Evolutionary conservation across 176 grass and related monocot genomes (phyloP).

Genomic region (Olyra latifolia): DNA sequence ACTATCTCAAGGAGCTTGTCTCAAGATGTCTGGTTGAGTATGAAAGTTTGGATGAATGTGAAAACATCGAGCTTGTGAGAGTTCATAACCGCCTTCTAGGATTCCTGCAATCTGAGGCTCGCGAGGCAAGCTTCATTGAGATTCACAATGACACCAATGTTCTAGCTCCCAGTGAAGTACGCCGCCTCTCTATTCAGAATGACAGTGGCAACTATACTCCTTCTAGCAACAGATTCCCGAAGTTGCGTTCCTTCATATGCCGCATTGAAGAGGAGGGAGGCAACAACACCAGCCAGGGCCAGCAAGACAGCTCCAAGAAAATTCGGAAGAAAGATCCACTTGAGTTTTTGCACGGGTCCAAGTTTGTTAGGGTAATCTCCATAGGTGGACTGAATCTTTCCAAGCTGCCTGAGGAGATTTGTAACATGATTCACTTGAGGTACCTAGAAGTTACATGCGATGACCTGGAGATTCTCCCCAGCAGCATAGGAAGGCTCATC

Average conservation of each 20-base stretch:
- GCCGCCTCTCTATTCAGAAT: neutral
- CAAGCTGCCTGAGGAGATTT: neutral
- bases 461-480: neutral
- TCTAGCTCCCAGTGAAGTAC: neutral
- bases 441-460: neutral
- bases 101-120: conserved; percentile 2
- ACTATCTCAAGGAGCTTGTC: conserved; percentile 5
- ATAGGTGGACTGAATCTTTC: neutral
- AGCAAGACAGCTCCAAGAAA: too few species aligned
- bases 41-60: neutral
- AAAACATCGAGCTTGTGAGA: neutral
- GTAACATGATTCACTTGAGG: conserved; percentile 29
- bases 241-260: conserved; percentile 23
- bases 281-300: too few species aligned
- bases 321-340: too few species aligned
- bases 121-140: conserved; percentile 19
- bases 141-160: neutral
- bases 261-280: neutral
- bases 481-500: neutral
- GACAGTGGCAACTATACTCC: neutral
- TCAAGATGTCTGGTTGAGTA: conserved; percentile 15
- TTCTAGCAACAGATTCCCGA: conserved; percentile 1
- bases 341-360: conserved; percentile 21
- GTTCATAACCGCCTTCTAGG: neutral
- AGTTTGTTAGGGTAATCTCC: conserved; percentile 10